These are phyloP conservation scores for Ambrosia trifida DNA, from an alignment of 129 eudicot species.

Conservation along the genomic window DNA sequence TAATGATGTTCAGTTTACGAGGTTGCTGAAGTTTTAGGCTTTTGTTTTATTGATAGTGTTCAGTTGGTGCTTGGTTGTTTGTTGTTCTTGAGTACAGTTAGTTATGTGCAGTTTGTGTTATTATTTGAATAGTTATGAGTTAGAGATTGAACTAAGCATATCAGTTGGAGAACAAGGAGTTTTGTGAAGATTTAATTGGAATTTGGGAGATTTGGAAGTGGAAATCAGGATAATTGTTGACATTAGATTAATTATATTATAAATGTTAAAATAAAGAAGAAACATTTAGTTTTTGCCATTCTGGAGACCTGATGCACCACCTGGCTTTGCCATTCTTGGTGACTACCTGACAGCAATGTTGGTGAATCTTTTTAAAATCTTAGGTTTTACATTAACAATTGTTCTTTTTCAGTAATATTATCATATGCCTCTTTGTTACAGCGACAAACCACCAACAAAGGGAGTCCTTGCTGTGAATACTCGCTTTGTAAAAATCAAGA, in stretches of 20 bases:
- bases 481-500: constrained; percentile 77
- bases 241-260: too few relatives aligned
- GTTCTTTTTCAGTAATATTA: neutral
- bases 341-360: constrained; percentile 95
- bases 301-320: constrained; percentile 98
- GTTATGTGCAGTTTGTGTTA: neutral
- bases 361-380: constrained; percentile 39
- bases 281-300: too few relatives aligned
- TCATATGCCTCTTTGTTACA: constrained; percentile 36
- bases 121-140: neutral
- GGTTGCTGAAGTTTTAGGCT: too few relatives aligned
- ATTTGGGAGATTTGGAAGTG: too few relatives aligned
- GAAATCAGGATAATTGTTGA: too few relatives aligned
- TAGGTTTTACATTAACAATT: neutral
- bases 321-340: constrained; percentile 95
- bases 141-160: neutral
- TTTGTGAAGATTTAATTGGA: too few relatives aligned
- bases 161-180: neutral
- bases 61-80: neutral
- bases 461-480: constrained; percentile 94
- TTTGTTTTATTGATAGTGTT: too few relatives aligned
- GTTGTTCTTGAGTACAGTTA: neutral
- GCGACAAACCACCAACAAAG: constrained; percentile 98
- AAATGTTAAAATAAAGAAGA: too few relatives aligned
- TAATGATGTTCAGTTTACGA: too few relatives aligned